phyloP scores from a whole-genome alignment of 257 asterid genomes.

The Craterostigma plantagineum region DNA sequence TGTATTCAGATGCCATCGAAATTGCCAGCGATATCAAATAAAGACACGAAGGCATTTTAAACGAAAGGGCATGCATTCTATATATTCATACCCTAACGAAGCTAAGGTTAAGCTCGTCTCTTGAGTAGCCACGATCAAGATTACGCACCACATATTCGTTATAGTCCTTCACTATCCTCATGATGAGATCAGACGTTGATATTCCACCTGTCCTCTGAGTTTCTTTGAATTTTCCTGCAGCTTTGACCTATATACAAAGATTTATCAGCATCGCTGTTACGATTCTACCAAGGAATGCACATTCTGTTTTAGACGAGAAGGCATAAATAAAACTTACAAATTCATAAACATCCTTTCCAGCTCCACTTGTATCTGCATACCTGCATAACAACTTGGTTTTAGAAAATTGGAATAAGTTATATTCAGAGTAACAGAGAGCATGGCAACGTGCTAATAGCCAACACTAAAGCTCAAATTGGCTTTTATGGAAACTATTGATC shows the following conservation, averaged over 20 bases:
- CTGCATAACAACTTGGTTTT: conserved; percentile 15
- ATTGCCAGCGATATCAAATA: no score
- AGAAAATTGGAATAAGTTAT: neutral
- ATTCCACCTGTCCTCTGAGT: conserved; percentile 59
- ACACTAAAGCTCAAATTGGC: no score
- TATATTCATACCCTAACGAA: conserved; percentile 43
- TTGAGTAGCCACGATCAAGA: conserved; percentile 64
- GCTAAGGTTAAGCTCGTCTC: conserved; percentile 58
- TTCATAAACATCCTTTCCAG: conserved; percentile 59
- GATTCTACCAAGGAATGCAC: neutral
- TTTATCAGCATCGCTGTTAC: neutral
- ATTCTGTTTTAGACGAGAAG: neutral
- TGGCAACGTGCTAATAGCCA: no score
- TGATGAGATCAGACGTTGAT: conserved; percentile 62
- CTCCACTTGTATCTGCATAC: conserved; percentile 64
- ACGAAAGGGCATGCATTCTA: no score
- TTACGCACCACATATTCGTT: conserved; percentile 70
- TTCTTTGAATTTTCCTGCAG: conserved; percentile 59
- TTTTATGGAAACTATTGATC: no score
- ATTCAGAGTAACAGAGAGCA: no score
- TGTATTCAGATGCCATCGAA: no score
- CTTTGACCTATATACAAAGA: conserved; percentile 33
- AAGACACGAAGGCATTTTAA: no score
- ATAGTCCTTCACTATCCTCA: conserved; percentile 69
- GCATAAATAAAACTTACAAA: conserved; percentile 33